phyloP scores from a whole-genome alignment of 225 moss, liverwort and hornwort species.

The Thuidium tamariscinum region DNA sequence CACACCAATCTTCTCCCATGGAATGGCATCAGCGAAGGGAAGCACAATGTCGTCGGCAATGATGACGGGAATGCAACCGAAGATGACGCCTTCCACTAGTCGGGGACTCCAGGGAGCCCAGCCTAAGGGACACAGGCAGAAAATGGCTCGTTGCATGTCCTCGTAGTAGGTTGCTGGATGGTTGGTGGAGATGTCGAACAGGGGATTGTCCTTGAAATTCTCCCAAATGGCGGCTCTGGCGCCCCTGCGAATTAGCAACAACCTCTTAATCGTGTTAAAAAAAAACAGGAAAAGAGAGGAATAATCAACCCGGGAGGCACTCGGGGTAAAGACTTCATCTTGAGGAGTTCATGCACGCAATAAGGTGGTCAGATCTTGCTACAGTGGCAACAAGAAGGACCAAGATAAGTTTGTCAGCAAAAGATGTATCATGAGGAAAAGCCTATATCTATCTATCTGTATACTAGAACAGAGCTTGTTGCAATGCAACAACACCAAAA shows the following conservation, averaged over 20 bases:
- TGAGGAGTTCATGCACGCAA: neutral
- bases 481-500: neutral
- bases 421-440: neutral
- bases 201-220: conserved; percentile 88
- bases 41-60: conserved; percentile 92
- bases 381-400: neutral
- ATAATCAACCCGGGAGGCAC: neutral
- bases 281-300: no score
- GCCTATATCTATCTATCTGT: neutral
- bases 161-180: conserved; percentile 95
- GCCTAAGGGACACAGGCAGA: conserved; percentile 85
- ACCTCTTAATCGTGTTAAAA: neutral
- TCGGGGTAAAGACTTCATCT: neutral
- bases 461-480: neutral
- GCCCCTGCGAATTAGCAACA: conserved; percentile 28
- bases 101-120: conserved; percentile 99
- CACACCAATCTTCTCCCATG: conserved; percentile 89
- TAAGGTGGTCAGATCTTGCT: neutral
- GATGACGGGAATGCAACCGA: conserved; percentile 96
- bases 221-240: conserved; percentile 94
- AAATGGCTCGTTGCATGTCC: conserved; percentile 94
- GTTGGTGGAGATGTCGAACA: conserved; percentile 85
- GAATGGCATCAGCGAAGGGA: conserved; percentile 93
- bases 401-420: neutral
- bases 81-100: conserved; percentile 91